A percentile compares a stretch with the other conserved stretches of the same genome.
Evolutionary conservation across 1,284 basidiomycete species (phyloP).

Genomic region (Tremellales sp.): DNA sequence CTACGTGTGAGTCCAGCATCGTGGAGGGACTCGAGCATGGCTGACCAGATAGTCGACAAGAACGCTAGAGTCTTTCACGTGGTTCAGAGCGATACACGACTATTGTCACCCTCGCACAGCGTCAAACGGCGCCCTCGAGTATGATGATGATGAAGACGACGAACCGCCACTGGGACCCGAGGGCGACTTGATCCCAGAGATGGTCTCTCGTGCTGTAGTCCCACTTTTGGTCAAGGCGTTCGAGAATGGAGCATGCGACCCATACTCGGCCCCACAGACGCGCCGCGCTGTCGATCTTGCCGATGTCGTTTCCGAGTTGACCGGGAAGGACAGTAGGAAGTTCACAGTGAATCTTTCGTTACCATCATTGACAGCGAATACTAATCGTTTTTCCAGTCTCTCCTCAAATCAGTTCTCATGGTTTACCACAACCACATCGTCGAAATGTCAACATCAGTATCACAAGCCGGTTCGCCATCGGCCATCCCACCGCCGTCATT

Average conservation of each 20-base stretch:
- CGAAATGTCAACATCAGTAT: constrained; percentile 52
- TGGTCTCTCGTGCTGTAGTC: constrained; percentile 77
- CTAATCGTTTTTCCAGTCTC: constrained; percentile 56
- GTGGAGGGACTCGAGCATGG: constrained; percentile 48
- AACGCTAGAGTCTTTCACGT: constrained; percentile 72
- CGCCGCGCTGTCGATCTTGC: constrained; percentile 65
- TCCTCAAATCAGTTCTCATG: constrained; percentile 62
- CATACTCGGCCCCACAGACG: constrained; percentile 68
- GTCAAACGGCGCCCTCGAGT: constrained; percentile 21
- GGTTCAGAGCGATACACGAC: constrained; percentile 72
- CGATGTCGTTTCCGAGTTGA: constrained; percentile 74
- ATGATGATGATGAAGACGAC: constrained; percentile 51
- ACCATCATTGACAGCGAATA: background rate
- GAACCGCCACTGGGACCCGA: constrained; percentile 65
- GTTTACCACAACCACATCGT: constrained; percentile 60
- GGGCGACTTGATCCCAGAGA: constrained; percentile 80
- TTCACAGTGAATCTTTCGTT: constrained; percentile 57
- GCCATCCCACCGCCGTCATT: constrained; percentile 56
- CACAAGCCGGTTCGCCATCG: constrained; percentile 26
- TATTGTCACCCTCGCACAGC: constrained; percentile 61
- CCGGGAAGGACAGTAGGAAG: constrained; percentile 59
- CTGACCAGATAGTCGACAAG: constrained; percentile 31
- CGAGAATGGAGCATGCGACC: constrained; percentile 70
- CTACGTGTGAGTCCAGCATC: constrained; percentile 58
- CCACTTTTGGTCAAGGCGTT: constrained; percentile 69